Base-by-base conservation (phyloP, 805 yeast species). In the Wickerhamomyces pijperi region DNA sequence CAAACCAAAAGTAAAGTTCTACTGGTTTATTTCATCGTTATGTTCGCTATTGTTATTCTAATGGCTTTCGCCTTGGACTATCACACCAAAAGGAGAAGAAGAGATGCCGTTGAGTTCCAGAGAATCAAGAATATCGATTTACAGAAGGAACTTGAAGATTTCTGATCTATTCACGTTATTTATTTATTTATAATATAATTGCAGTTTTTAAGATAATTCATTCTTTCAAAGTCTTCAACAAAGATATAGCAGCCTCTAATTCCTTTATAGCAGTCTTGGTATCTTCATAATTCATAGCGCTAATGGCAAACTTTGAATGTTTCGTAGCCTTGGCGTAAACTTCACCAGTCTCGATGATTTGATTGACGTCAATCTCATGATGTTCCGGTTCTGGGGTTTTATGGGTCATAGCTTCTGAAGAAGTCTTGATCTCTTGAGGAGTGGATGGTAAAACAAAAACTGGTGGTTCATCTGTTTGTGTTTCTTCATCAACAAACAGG, bases 231-330 rank as follows among this genome's bases (percentile, higher is more conserved):
- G 33, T 36, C 3, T 36, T 35, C 31, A 65, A 42, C 28, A 76
- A 48, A 16, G 64, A 67, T 33, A 81, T 55, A 0, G 86, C 86
- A 19, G 63, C 54, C 15, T 59, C 55, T 36, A 82, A 58, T 52
- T 82, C 85, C 29, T 61, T 63, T 34, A 76, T 74, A 3, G 90
- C 90, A 0, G 90, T 82, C 3, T 55, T 67, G 28, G 73, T 59
- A 49, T 82, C 94, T 44, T 82, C 90, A 54, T 81, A 82, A 52
- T 81, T 81, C 53, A 82, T 64, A 0, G 94, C 92, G 41, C 86
- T 78, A 6, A 81, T 75, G 2, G 87, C 90, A 54, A 77, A 82
- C 53, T 75, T 80, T 25, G 88, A 82, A 43, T 68, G 71, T 48
- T 76, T 80, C 50, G 82, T 90, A 1, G 79, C 74, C 47, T 69